Evolutionary conservation across 768 basidiomycete species (phyloP).

Genomic region (Sarcodon sp.): DNA sequence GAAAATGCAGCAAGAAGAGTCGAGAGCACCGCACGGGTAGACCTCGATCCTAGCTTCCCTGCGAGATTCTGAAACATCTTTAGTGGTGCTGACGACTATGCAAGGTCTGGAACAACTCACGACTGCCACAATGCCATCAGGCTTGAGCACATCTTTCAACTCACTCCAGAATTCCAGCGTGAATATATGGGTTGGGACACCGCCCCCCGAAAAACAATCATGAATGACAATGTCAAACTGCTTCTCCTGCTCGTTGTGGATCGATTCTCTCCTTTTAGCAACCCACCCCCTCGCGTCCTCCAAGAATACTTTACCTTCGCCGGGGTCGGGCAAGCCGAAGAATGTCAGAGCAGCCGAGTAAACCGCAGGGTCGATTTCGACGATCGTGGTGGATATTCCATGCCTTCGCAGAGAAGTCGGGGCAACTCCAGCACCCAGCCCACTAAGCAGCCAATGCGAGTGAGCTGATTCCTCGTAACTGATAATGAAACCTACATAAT

Average conservation of each 20-base stretch:
- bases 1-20: slow-evolving; percentile 66
- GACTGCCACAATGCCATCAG: slow-evolving; percentile 69
- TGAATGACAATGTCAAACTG: slow-evolving; percentile 71
- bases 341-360: slow-evolving; percentile 69
- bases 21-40: slow-evolving; percentile 50
- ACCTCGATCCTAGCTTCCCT: slow-evolving; percentile 48
- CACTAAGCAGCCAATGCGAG: slow-evolving; percentile 31
- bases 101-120: slow-evolving; percentile 29
- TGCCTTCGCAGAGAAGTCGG: slow-evolving; percentile 64
- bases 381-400: slow-evolving; percentile 59
- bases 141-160: slow-evolving; percentile 46
- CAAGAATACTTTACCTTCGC: slow-evolving; percentile 47
- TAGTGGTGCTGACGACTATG: neutral
- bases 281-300: slow-evolving; percentile 71
- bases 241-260: slow-evolving; percentile 12
- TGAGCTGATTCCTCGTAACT: neutral
- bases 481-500: slow-evolving; percentile 44
- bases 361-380: slow-evolving; percentile 92
- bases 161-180: slow-evolving; percentile 76
- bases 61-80: slow-evolving; percentile 58
- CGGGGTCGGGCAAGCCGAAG: slow-evolving; percentile 67
- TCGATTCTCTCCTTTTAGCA: slow-evolving; percentile 20
- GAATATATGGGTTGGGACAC: slow-evolving; percentile 78
- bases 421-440: slow-evolving; percentile 78
- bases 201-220: slow-evolving; percentile 91